A percentile compares a stretch with the other conserved stretches of the same genome.
phyloP scores from a whole-genome alignment of 768 basidiomycete genomes.

The Pisolithus sp. region DNA sequence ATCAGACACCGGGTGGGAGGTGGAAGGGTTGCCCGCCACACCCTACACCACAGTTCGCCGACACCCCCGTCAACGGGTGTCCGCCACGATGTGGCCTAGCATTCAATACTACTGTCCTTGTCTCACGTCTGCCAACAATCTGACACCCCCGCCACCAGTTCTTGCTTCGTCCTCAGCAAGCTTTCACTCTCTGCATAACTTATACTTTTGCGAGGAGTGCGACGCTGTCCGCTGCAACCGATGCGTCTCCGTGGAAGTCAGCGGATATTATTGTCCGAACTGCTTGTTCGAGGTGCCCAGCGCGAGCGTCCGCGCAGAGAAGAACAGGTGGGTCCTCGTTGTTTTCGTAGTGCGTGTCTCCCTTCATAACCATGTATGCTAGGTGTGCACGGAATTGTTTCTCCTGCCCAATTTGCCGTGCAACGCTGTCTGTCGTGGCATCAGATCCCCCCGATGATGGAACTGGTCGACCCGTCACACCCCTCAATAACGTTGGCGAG shows the following conservation, averaged over 20 bases:
- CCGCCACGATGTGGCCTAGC: slow-evolving; percentile 33
- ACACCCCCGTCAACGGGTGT: too few relatives aligned
- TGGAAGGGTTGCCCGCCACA: too few relatives aligned
- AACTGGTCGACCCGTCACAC: slow-evolving; percentile 47
- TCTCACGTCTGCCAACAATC: slow-evolving; percentile 40
- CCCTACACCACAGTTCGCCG: too few relatives aligned
- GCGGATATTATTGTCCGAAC: slow-evolving; percentile 96
- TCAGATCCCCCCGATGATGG: slow-evolving; percentile 69
- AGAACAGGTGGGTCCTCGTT: slow-evolving; percentile 63
- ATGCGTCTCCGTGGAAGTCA: slow-evolving; percentile 90
- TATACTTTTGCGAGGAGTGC: slow-evolving; percentile 99
- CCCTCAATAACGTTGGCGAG: slow-evolving; percentile 62
- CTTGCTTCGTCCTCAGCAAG: slow-evolving; percentile 71
- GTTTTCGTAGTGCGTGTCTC: slow-evolving; percentile 4
- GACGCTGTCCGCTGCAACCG: slow-evolving; percentile 90
- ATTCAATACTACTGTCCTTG: slow-evolving; percentile 73
- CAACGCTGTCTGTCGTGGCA: slow-evolving; percentile 86
- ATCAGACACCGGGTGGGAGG: too few relatives aligned
- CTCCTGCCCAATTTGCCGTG: slow-evolving; percentile 87
- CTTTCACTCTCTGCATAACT: slow-evolving; percentile 75
- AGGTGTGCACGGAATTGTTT: slow-evolving; percentile 99
- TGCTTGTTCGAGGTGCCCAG: slow-evolving; percentile 98
- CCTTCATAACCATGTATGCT: slow-evolving; percentile 2
- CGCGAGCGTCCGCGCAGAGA: slow-evolving; percentile 96
- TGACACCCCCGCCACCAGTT: slow-evolving; percentile 62